A percentile compares a stretch with the other conserved stretches of the same genome.
phyloP scores from a whole-genome alignment of 2,329 filamentous ascomycete species.

The Fusarium incarnatum region DNA sequence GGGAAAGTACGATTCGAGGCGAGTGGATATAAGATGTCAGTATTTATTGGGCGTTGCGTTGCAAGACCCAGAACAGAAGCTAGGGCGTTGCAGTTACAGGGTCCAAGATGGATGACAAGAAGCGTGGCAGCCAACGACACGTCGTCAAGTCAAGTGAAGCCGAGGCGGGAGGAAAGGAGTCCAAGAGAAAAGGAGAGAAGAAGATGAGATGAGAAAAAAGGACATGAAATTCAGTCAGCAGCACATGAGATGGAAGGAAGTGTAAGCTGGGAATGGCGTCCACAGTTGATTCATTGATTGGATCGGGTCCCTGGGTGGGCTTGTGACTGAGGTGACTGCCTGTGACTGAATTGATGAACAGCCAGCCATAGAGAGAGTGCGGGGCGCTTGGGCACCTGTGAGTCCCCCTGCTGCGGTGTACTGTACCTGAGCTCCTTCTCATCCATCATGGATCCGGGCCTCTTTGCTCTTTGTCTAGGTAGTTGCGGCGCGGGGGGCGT shows the following conservation, averaged over 20 bases:
- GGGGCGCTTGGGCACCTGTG: constrained; percentile 40
- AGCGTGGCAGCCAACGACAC: constrained; percentile 45
- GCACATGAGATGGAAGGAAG: constrained; percentile 14
- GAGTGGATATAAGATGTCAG: constrained; percentile 5
- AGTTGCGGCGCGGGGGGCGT: constrained; percentile 18
- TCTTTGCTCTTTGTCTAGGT: constrained; percentile 2
- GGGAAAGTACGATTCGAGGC: constrained; percentile 29
- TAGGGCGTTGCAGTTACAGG: constrained; percentile 19
- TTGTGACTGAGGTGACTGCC: constrained; percentile 35
- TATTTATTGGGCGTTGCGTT: constrained; percentile 15
- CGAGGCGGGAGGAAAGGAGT: constrained; percentile 35
- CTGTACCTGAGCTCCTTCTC: constrained; percentile 15
- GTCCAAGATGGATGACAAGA: constrained; percentile 20
- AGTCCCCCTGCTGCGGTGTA: constrained; percentile 21
- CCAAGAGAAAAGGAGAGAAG: constrained; percentile 22
- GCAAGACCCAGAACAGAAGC: constrained; percentile 5
- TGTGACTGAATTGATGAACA: constrained; percentile 12
- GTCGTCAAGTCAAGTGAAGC: constrained; percentile 35
- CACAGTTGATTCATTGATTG: constrained; percentile 31
- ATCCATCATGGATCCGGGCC: background rate
- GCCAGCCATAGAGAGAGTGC: constrained; percentile 14
- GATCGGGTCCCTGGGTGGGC: constrained; percentile 30
- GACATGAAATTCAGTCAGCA: background rate
- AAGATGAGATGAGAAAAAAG: constrained; percentile 17
- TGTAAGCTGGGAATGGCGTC: constrained; percentile 34